Conservation (phyloP, 1,284 basidiomycete species). For the Polyporus tsugae region DNA sequence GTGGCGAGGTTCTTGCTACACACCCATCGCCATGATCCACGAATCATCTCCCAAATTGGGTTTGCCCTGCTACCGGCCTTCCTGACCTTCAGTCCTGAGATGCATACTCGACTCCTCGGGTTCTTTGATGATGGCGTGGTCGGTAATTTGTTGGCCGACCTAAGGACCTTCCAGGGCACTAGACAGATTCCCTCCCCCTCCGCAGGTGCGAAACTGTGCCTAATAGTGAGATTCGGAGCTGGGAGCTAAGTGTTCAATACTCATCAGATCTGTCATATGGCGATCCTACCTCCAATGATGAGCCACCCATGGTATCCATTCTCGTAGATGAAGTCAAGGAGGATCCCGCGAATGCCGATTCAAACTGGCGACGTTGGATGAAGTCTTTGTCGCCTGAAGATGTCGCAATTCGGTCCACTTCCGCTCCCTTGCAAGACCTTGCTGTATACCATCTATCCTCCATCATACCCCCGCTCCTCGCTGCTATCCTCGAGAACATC, state of each 20-base stretch:
- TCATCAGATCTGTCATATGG: constrained; percentile 32
- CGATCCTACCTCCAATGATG: constrained; percentile 26
- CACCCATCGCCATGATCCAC: constrained; percentile 58
- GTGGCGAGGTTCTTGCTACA: constrained; percentile 67
- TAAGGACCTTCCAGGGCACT: constrained; percentile 51
- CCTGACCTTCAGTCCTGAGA: constrained; percentile 63
- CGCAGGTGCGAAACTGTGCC: constrained; percentile 30
- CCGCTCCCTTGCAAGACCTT: constrained; percentile 63
- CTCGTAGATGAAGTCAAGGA: constrained; percentile 63
- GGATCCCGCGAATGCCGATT: constrained; percentile 33
- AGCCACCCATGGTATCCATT: constrained; percentile 62
- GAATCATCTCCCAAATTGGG: constrained; percentile 63
- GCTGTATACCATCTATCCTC: constrained; percentile 67
- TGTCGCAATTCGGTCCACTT: constrained; percentile 54
- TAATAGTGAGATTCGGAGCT: constrained; percentile 7
- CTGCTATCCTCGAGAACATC: constrained; percentile 64
- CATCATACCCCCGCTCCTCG: constrained; percentile 64
- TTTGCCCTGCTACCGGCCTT: constrained; percentile 75
- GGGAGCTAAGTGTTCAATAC: constrained; percentile 20
- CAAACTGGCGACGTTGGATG: constrained; percentile 46
- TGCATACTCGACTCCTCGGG: constrained; percentile 63
- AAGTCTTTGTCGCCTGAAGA: constrained; percentile 31
- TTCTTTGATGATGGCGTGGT: constrained; percentile 72
- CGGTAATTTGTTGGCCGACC: constrained; percentile 55
- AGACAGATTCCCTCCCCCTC: constrained; percentile 27